A percentile compares a stretch with the other conserved stretches of the same genome.
Conservation (phyloP, 2,329 filamentous ascomycete species). For the Trichoderma pleuroti region DNA sequence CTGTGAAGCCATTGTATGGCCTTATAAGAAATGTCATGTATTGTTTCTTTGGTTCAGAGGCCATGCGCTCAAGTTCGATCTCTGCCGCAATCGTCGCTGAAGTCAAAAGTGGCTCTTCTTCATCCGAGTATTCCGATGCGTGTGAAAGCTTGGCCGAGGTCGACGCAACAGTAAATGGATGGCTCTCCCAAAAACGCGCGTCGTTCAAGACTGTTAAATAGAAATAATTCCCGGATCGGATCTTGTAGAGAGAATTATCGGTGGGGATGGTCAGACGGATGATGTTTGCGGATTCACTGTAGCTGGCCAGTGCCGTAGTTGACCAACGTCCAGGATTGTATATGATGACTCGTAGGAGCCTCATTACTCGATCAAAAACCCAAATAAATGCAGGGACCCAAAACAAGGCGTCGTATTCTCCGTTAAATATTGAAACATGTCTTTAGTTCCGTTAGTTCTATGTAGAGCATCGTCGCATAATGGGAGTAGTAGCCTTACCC, state of each 20-base stretch:
- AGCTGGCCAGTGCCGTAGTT: slow-evolving; percentile 34
- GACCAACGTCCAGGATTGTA: slow-evolving; percentile 40
- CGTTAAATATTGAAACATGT: slow-evolving; percentile 52
- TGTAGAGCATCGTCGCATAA: rapidly evolving
- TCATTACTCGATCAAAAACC: slow-evolving; percentile 46
- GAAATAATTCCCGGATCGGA: slow-evolving; percentile 42
- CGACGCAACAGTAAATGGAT: slow-evolving; percentile 47
- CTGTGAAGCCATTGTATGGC: slow-evolving; percentile 45
- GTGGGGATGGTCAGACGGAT: slow-evolving; percentile 40
- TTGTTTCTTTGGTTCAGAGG: neutral
- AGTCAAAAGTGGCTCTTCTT: slow-evolving; percentile 34
- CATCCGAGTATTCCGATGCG: slow-evolving; percentile 26
- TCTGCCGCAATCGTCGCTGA: neutral
- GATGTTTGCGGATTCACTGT: slow-evolving; percentile 39
- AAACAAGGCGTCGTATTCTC: slow-evolving; percentile 47
- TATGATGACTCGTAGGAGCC: slow-evolving; percentile 40
- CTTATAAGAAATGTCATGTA: slow-evolving; percentile 43
- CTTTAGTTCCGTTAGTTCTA: neutral
- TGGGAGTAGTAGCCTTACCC: slow-evolving; percentile 38
- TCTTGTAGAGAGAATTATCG: slow-evolving; percentile 32
- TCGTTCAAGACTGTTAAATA: slow-evolving; percentile 43
- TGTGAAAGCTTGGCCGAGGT: slow-evolving; percentile 22
- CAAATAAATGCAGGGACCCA: slow-evolving; percentile 50
- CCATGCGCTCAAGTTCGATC: too few relatives aligned
- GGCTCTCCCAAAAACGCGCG: slow-evolving; percentile 45